Percentiles rank a stretch among this genome's conserved stretches.
These are phyloP conservation scores for Alnus rubra DNA, from an alignment of 306 rosid species.

Conservation along the genomic window DNA sequence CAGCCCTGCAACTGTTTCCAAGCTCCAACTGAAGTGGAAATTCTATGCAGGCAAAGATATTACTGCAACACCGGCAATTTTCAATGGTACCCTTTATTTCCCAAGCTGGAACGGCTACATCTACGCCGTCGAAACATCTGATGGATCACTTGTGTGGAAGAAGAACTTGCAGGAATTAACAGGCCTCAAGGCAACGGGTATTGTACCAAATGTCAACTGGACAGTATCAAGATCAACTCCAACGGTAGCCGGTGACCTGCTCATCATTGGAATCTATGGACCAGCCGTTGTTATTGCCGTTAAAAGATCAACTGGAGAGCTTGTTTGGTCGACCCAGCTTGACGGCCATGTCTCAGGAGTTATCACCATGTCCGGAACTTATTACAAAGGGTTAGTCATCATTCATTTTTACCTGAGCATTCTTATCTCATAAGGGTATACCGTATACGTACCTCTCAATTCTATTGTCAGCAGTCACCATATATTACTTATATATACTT, in stretches of 20 bases:
- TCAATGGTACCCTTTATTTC: conserved; percentile 45
- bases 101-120: conserved; percentile 66
- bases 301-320: conserved; percentile 40
- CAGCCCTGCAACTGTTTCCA: conserved; percentile 38
- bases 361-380: conserved; percentile 66
- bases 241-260: conserved; percentile 34
- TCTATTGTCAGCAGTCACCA: too few species aligned
- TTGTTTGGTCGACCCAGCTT: conserved; percentile 45
- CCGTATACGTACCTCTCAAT: too few species aligned
- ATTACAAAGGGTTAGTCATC: conserved; percentile 41
- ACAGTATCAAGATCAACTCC: conserved; percentile 57
- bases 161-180: conserved; percentile 42
- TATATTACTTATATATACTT: too few species aligned
- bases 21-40: conserved; percentile 51
- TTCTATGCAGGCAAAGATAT: conserved; percentile 57
- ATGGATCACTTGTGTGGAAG: conserved; percentile 47
- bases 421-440: too few species aligned
- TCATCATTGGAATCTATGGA: conserved; percentile 48
- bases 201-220: conserved; percentile 33
- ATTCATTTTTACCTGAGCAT: too few species aligned
- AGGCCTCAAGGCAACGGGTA: conserved; percentile 39
- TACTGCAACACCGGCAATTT: conserved; percentile 56
- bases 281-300: conserved; percentile 58
- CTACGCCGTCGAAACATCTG: conserved; percentile 41
- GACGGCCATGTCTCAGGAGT: conserved; percentile 17